phyloP scores from a whole-genome alignment of 768 basidiomycete species.

The Auricularia cornea region DNA sequence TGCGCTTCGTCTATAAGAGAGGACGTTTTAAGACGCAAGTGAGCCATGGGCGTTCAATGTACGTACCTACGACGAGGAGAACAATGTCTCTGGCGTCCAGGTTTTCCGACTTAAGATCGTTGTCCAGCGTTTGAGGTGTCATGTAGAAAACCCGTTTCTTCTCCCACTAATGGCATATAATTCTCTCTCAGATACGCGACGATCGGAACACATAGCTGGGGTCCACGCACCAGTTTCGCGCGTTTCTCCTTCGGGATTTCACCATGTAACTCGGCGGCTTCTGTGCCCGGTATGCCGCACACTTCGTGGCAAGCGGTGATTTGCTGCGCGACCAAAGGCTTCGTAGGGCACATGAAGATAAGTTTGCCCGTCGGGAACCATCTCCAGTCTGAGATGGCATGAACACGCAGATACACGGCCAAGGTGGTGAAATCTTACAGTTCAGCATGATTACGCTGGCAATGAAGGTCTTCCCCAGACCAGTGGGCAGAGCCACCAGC shows the following conservation, averaged over 20 bases:
- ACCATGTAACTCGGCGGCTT: slow-evolving; percentile 84
- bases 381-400: slow-evolving; percentile 54
- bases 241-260: slow-evolving; percentile 47
- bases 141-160: slow-evolving; percentile 87
- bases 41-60: too few species aligned
- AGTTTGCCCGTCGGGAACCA: slow-evolving; percentile 93
- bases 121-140: slow-evolving; percentile 91
- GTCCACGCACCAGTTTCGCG: slow-evolving; percentile 44
- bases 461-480: slow-evolving; percentile 95
- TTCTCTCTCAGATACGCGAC: too few species aligned
- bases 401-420: background rate
- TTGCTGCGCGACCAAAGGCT: slow-evolving; percentile 93
- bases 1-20: slow-evolving; percentile 77
- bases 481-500: slow-evolving; percentile 89
- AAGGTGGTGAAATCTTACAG: slow-evolving; percentile 45
- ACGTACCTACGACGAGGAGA: slow-evolving; percentile 76
- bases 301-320: slow-evolving; percentile 86
- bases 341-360: slow-evolving; percentile 92
- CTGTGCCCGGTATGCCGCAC: slow-evolving; percentile 84
- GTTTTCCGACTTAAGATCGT: slow-evolving; percentile 65
- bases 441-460: slow-evolving; percentile 96
- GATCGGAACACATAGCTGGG: too few species aligned
- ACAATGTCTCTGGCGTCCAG: slow-evolving; percentile 77
- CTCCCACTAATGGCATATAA: slow-evolving; percentile 61
- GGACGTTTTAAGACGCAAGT: background rate